Conservation (phyloP, 129 eudicot species). For the Oenanthe sinensis region DNA sequence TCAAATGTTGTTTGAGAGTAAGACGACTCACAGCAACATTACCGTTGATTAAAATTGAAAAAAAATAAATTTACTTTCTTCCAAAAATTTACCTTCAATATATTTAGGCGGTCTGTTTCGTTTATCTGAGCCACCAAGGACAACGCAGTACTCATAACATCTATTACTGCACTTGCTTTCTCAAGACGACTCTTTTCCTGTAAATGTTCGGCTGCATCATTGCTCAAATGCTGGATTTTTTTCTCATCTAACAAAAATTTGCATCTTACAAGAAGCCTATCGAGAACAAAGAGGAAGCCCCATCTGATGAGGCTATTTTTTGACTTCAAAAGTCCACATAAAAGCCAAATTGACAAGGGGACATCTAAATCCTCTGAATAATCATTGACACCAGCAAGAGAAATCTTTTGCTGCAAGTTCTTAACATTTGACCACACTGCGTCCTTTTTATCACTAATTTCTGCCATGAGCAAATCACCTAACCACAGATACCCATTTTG, state of each 20-base stretch:
- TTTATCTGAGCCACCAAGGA: constrained; percentile 89
- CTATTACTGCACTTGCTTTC: constrained; percentile 92
- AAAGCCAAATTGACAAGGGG: constrained; percentile 83
- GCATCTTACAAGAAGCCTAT: constrained; percentile 84
- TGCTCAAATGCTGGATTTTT: constrained; percentile 49
- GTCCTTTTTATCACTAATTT: constrained; percentile 60
- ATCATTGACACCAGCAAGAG: constrained; percentile 63
- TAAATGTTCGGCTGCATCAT: constrained; percentile 28
- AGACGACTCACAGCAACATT: not conserved
- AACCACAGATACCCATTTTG: constrained; percentile 91
- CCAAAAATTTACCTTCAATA: constrained; percentile 58
- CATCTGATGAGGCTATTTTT: constrained; percentile 68
- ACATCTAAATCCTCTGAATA: constrained; percentile 57
- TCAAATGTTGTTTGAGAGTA: not conserved
- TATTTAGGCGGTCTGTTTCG: constrained; percentile 92
- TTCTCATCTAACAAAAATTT: constrained; percentile 84
- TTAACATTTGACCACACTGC: constrained; percentile 61
- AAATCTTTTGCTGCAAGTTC: constrained; percentile 57
- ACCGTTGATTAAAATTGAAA: not conserved
- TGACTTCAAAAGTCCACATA: constrained; percentile 93
- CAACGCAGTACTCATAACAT: constrained; percentile 80
- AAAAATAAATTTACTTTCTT: constrained; percentile 1
- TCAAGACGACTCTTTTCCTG: constrained; percentile 64
- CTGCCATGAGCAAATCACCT: constrained; percentile 86
- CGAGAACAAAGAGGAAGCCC: constrained; percentile 87